Evolutionary conservation across 208 protist genomes (phyloP).

Genomic region (Trypanosomatidae sp.): DNA sequence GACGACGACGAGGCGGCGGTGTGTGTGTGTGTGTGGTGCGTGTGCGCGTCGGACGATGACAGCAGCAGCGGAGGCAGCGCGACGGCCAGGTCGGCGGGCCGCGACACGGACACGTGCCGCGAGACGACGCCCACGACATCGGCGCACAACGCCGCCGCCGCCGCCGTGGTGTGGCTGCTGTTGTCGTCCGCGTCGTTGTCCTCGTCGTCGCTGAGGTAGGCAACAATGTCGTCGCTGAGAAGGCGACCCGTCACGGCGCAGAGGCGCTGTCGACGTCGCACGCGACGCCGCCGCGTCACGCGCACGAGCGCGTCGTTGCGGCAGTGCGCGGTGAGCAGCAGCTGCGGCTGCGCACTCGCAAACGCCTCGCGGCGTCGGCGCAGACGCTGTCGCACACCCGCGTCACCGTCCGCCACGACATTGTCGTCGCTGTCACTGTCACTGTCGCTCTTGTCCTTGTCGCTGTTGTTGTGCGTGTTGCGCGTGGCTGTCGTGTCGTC

Average conservation of each 20-base stretch:
- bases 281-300: constrained; percentile 17
- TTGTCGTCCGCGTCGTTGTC: neutral
- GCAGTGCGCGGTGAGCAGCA: constrained; percentile 49
- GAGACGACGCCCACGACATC: constrained; percentile 69
- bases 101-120: constrained; percentile 38
- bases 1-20: neutral
- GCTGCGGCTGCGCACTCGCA: constrained; percentile 48
- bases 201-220: neutral
- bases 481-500: too few species aligned
- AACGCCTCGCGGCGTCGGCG: constrained; percentile 42
- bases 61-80: constrained; percentile 19
- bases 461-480: too few species aligned
- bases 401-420: constrained; percentile 3
- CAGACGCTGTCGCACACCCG: constrained; percentile 6
- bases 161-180: neutral
- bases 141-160: constrained; percentile 1
- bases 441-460: constrained; percentile 5
- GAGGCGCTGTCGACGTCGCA: constrained; percentile 42
- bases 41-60: too few species aligned
- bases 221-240: too few species aligned
- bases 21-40: constrained; percentile 11
- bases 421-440: constrained; percentile 5
- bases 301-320: constrained; percentile 64
- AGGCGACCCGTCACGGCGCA: too few species aligned
- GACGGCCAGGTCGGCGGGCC: constrained; percentile 71